phyloP scores from a whole-genome alignment of 2,329 filamentous ascomycete genomes.

The Paracoccidioides lutzii region DNA sequence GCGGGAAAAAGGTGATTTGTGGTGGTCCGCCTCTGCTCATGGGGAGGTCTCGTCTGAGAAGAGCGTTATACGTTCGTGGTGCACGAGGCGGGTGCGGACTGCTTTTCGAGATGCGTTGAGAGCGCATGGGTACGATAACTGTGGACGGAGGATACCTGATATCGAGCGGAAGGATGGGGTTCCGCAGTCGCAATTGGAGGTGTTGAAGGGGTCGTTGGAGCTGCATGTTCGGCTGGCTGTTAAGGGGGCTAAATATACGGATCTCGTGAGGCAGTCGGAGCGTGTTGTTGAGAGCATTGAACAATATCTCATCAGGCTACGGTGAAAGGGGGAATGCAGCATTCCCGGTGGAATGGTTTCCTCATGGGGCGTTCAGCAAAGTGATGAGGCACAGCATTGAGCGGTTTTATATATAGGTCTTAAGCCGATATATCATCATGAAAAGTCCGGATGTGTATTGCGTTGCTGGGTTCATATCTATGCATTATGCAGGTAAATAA shows the following conservation, averaged over 20 bases:
- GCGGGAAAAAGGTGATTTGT: conserved; percentile 32
- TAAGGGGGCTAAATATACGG: not conserved
- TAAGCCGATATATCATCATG: too few relatives aligned
- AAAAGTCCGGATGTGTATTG: too few relatives aligned
- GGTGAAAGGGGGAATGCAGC: not conserved
- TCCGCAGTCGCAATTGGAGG: not conserved
- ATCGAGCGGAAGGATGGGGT: not conserved
- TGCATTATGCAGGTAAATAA: too few relatives aligned
- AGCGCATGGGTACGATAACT: conserved; percentile 28
- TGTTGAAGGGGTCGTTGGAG: not conserved
- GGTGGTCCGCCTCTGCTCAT: conserved; percentile 32
- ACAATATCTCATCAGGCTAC: not conserved
- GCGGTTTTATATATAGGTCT: too few relatives aligned
- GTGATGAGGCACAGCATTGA: not conserved
- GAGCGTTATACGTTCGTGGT: conserved; percentile 36
- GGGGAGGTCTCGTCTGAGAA: conserved; percentile 22
- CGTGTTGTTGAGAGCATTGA: not conserved
- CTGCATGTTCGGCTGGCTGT: not conserved
- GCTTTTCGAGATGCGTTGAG: conserved; percentile 36
- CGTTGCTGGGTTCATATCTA: too few relatives aligned
- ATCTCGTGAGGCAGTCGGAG: not conserved
- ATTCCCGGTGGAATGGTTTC: too few relatives aligned
- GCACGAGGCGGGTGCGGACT: conserved; percentile 29
- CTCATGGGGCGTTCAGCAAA: too few relatives aligned
- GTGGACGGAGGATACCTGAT: not conserved